These are phyloP conservation scores for Ricinus communis DNA, from an alignment of 345 rosid species.

Conservation along the genomic window DNA sequence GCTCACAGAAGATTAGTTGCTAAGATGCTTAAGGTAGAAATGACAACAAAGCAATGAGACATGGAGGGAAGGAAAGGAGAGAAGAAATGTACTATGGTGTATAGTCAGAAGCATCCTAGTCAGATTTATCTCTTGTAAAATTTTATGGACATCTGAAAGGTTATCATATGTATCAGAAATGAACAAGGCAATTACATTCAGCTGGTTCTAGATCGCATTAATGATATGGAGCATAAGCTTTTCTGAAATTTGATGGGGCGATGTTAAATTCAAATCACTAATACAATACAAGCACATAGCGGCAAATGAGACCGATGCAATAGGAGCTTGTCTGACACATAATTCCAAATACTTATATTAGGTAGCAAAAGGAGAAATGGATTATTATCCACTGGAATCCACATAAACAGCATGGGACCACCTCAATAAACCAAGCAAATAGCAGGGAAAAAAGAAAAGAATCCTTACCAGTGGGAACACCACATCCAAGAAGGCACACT, in stretches of 20 bases:
- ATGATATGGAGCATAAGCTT: background rate
- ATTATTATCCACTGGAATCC: background rate
- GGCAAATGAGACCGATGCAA: background rate
- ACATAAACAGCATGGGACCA: background rate
- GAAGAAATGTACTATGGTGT: background rate
- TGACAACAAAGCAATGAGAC: background rate
- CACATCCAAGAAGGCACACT: conserved; percentile 99
- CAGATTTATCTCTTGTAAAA: too few species aligned
- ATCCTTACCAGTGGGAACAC: conserved; percentile 89
- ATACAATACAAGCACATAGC: background rate
- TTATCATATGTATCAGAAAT: too few species aligned
- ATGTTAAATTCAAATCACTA: background rate
- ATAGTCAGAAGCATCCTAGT: too few species aligned
- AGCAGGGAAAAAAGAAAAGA: too few species aligned
- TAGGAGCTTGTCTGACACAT: background rate
- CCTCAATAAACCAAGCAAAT: background rate
- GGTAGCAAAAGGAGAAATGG: background rate
- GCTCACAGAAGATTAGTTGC: background rate
- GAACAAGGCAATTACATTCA: too few species aligned
- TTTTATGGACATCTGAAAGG: too few species aligned
- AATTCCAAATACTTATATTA: background rate
- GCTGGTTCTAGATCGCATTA: background rate
- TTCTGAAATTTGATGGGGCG: background rate
- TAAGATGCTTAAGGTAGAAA: background rate
- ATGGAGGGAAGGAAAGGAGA: too few species aligned